Evolutionary conservation across 495 filamentous ascomycete species (phyloP).

Genomic region (Parmelia sp.): DNA sequence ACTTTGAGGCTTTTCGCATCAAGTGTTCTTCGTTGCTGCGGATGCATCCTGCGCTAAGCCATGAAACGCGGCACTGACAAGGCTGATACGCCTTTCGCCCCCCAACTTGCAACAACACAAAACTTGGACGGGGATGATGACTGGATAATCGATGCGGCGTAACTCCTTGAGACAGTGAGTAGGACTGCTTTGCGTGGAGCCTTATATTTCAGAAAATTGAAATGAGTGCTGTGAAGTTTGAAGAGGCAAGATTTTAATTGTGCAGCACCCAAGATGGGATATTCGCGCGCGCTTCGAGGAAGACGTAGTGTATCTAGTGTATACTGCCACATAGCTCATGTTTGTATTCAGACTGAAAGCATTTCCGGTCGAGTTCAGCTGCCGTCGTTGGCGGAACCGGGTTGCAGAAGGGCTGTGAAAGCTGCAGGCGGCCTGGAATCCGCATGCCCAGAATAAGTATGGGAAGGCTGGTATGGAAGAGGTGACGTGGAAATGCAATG

Average conservation of each 20-base stretch:
- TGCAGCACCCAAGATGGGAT: not conserved
- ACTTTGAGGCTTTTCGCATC: constrained; percentile 5
- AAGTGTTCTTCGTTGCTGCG: not conserved
- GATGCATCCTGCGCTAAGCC: constrained; percentile 18
- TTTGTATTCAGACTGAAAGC: too few species aligned
- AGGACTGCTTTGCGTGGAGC: not conserved
- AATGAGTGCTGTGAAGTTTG: not conserved
- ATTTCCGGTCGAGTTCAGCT: too few species aligned
- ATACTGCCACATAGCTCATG: too few species aligned
- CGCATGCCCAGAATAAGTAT: not conserved
- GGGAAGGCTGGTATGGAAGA: not conserved
- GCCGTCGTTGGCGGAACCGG: not conserved
- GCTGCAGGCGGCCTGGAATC: not conserved
- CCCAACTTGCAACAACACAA: not conserved
- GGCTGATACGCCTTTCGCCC: not conserved
- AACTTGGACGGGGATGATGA: not conserved
- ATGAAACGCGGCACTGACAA: not conserved
- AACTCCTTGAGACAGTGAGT: too few species aligned
- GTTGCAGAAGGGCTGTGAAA: not conserved
- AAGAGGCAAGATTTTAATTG: not conserved
- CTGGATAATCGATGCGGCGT: not conserved
- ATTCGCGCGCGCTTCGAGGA: not conserved
- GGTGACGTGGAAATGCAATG: not conserved
- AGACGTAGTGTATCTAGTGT: too few species aligned
- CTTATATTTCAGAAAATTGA: not conserved